These are phyloP conservation scores for Ceriops tagal DNA, from an alignment of 345 rosid genomes.

Conservation along the genomic window DNA sequence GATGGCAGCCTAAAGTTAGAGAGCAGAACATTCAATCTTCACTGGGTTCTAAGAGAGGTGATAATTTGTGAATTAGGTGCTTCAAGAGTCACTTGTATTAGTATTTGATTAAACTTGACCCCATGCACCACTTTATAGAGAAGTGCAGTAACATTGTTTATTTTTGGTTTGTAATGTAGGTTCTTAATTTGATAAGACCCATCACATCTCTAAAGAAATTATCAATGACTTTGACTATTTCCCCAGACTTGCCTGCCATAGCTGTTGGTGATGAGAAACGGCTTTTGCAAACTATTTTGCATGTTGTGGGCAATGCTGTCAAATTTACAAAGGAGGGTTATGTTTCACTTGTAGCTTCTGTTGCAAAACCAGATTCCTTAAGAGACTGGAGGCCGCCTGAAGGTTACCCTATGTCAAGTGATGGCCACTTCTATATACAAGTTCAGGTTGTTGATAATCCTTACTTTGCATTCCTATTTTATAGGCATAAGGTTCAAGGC, in stretches of 20 bases:
- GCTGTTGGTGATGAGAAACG: constrained; percentile 90
- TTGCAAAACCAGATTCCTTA: constrained; percentile 69
- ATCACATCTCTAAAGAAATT: constrained; percentile 76
- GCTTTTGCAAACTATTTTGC: constrained; percentile 70
- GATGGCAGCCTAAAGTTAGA: constrained; percentile 86
- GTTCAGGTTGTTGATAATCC: constrained; percentile 54
- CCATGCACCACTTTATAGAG: background rate
- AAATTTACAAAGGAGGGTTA: constrained; percentile 91
- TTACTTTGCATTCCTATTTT: constrained; percentile 6
- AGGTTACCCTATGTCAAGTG: constrained; percentile 47
- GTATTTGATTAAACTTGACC: constrained; percentile 2
- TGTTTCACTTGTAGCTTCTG: constrained; percentile 62
- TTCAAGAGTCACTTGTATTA: background rate
- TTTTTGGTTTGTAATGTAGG: constrained; percentile 38
- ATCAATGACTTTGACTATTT: constrained; percentile 48
- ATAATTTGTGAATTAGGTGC: background rate
- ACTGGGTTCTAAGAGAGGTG: constrained; percentile 69
- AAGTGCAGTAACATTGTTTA: background rate
- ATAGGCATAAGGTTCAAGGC: constrained; percentile 3
- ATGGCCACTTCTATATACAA: constrained; percentile 68
- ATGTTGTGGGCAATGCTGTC: constrained; percentile 83
- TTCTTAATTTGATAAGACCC: constrained; percentile 67
- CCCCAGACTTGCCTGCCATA: constrained; percentile 73
- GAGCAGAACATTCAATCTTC: constrained; percentile 58
- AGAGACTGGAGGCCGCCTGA: constrained; percentile 73